Percentiles rank a stretch among this genome's conserved stretches.
These are phyloP conservation scores for Thraustotheca clavata DNA, from an alignment of 352 stramenopile species.

Conservation along the genomic window DNA sequence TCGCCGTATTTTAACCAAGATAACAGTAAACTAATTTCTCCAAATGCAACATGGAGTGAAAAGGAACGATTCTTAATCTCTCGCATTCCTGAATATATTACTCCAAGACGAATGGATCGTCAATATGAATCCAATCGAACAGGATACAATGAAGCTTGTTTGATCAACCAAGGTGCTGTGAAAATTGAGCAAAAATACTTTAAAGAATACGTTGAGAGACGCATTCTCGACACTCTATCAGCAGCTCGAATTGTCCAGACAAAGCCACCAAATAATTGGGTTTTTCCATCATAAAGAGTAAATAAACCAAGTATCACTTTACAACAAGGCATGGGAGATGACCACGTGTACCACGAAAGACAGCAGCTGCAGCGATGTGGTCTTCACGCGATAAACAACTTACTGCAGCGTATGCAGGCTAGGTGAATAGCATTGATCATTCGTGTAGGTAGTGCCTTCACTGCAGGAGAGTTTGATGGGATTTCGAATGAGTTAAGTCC, in stretches of 20 bases:
- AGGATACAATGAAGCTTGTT: conserved; percentile 1
- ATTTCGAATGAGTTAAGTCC: conserved; percentile 37
- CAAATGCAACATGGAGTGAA: conserved; percentile 27
- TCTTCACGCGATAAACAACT: conserved; percentile 76
- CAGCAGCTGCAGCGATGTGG: conserved; percentile 69
- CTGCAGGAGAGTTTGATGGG: conserved; percentile 37
- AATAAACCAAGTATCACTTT: too few relatives aligned
- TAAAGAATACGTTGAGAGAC: not conserved
- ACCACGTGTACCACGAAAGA: conserved; percentile 52
- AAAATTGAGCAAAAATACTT: not conserved
- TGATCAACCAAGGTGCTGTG: not conserved
- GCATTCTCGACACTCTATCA: not conserved
- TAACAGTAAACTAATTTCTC: conserved; percentile 11
- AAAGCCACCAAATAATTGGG: not conserved
- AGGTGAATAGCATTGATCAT: not conserved
- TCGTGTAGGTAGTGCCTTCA: conserved; percentile 36
- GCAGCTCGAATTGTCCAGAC: not conserved
- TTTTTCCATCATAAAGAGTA: not conserved
- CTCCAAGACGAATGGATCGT: conserved; percentile 30
- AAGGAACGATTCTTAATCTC: conserved; percentile 36
- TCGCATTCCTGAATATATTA: conserved; percentile 40
- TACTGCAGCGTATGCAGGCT: conserved; percentile 42
- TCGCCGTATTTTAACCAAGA: conserved; percentile 13
- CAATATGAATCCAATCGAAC: not conserved
- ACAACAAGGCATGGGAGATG: not conserved